phyloP scores from a whole-genome alignment of 2,329 filamentous ascomycete genomes.

The Gremmenia infestans region DNA sequence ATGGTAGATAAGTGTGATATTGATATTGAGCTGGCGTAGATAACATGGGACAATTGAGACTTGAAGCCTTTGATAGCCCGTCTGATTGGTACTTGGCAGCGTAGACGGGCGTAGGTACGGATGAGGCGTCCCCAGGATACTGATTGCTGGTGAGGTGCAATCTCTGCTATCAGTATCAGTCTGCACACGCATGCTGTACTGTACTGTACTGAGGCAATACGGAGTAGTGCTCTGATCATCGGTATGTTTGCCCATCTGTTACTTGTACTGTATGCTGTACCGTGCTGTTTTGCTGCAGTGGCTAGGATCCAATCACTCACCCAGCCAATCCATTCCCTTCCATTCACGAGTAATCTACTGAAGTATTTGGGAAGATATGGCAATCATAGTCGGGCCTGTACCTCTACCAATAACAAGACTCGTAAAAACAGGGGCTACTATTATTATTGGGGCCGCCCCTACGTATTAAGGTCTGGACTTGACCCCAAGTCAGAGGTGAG shows the following conservation, averaged over 20 bases:
- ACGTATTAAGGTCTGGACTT: not conserved
- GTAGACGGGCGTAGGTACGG: constrained; percentile 2
- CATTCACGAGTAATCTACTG: too few relatives aligned
- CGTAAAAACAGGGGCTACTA: not conserved
- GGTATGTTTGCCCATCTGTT: too few relatives aligned
- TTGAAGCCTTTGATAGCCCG: constrained; percentile 10
- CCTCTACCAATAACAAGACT: not conserved
- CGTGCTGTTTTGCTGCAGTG: too few relatives aligned
- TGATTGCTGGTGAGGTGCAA: constrained; percentile 2
- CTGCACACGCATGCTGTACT: too few relatives aligned
- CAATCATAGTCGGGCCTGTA: too few relatives aligned
- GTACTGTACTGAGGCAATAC: too few relatives aligned
- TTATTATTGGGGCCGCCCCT: not conserved
- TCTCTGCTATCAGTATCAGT: constrained; percentile 1
- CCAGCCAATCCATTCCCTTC: too few relatives aligned
- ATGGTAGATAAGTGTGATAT: too few relatives aligned
- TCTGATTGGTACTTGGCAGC: constrained; percentile 6
- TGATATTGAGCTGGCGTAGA: not conserved
- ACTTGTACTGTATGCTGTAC: too few relatives aligned
- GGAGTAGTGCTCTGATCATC: too few relatives aligned
- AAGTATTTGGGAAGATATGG: too few relatives aligned
- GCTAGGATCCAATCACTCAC: too few relatives aligned
- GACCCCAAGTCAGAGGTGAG: not conserved
- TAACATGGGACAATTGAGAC: constrained; percentile 1
- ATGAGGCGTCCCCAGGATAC: constrained; percentile 6